These are phyloP conservation scores for Ophiostoma angusticollis DNA, from an alignment of 2,329 filamentous ascomycete genomes.

Conservation along the genomic window DNA sequence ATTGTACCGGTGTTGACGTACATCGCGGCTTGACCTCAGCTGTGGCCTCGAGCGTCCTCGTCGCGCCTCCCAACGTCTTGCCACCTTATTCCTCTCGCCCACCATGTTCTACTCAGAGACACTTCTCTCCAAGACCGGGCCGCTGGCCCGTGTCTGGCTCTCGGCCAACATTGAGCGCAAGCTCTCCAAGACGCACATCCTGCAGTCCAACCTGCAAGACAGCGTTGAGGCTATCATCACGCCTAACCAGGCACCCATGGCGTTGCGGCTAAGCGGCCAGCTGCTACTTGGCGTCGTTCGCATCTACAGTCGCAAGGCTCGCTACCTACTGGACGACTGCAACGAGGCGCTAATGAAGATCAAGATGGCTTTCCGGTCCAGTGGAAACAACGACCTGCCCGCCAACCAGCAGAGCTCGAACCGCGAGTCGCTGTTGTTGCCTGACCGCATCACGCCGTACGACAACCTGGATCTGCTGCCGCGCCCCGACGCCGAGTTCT, in stretches of 20 bases:
- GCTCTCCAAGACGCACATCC: conserved; percentile 88
- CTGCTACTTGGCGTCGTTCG: conserved; percentile 88
- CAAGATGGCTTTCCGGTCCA: conserved; percentile 94
- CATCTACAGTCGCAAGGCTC: conserved; percentile 94
- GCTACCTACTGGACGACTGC: conserved; percentile 92
- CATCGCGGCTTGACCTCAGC: too few relatives aligned
- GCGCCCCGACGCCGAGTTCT: conserved; percentile 75
- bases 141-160: conserved; percentile 93
- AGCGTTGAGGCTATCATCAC: conserved; percentile 93
- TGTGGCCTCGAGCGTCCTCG: too few relatives aligned
- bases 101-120: conserved; percentile 96
- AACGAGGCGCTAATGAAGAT: conserved; percentile 97
- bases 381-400: conserved; percentile 91
- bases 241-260: conserved; percentile 86
- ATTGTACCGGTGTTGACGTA: too few relatives aligned
- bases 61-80: neutral
- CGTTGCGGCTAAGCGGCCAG: conserved; percentile 84
- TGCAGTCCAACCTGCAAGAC: conserved; percentile 88
- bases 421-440: conserved; percentile 75
- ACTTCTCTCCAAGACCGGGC: conserved; percentile 90
- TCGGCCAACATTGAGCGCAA: conserved; percentile 98
- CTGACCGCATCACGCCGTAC: conserved; percentile 84
- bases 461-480: conserved; percentile 68
- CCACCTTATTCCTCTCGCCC: conserved; percentile 8
- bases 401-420: conserved; percentile 67